Conservation (phyloP, 495 filamentous ascomycete species). For the Neurospora sp. region DNA sequence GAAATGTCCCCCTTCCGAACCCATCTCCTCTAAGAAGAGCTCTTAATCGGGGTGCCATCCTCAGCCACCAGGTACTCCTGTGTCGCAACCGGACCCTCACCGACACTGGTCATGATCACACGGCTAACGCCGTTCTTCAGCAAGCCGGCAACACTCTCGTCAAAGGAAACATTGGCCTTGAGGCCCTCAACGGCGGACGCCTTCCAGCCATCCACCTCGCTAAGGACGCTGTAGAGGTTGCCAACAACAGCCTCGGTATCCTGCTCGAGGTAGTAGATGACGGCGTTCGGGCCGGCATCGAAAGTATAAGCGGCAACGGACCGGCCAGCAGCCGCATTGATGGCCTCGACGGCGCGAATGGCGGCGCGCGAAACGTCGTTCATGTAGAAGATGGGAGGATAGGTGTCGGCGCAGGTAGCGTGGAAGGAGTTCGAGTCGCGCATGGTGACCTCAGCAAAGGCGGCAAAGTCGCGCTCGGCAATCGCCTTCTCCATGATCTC, state of each 20-base stretch:
- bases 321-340: conserved; percentile 66
- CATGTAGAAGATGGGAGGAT: conserved; percentile 95
- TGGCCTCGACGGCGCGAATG: conserved; percentile 75
- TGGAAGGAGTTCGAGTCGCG: conserved; percentile 95
- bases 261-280: conserved; percentile 85
- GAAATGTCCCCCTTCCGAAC: not conserved
- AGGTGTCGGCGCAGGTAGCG: conserved; percentile 85
- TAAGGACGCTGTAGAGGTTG: conserved; percentile 49
- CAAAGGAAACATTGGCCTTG: conserved; percentile 44
- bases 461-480: conserved; percentile 61
- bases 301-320: conserved; percentile 89
- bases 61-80: conserved; percentile 68
- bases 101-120: conserved; percentile 85
- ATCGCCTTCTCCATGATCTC: conserved; percentile 78
- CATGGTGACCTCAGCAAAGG: conserved; percentile 90
- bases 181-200: conserved; percentile 26
- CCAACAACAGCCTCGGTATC: conserved; percentile 62
- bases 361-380: conserved; percentile 84
- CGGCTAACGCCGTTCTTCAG: conserved; percentile 73
- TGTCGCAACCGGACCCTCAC: conserved; percentile 74
- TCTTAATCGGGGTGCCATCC: conserved; percentile 46
- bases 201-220: conserved; percentile 53
- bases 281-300: conserved; percentile 93
- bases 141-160: conserved; percentile 45
- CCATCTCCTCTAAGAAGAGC: conserved; percentile 4